phyloP scores from a whole-genome alignment of 2,329 filamentous ascomycete species.

The Diaporthe velutina region DNA sequence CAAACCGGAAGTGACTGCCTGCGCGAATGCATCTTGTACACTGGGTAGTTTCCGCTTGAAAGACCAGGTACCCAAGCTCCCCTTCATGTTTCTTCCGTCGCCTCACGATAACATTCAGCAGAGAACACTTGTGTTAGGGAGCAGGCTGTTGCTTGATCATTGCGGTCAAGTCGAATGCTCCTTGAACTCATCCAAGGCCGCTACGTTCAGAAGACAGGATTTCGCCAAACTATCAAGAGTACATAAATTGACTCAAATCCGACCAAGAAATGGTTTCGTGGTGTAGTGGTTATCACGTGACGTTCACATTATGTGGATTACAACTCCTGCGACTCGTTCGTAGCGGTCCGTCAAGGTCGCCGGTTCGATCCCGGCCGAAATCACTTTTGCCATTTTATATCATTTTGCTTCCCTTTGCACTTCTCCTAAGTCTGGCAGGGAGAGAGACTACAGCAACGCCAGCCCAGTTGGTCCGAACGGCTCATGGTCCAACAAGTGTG shows the following conservation, averaged over 20 bases:
- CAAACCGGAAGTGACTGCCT: not conserved
- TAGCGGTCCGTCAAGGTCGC: slow-evolving; percentile 13
- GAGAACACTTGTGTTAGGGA: no score
- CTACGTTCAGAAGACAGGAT: no score
- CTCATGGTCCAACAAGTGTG: no score
- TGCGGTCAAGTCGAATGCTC: no score
- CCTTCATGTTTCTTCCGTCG: no score
- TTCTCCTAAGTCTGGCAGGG: not conserved
- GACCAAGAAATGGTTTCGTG: not conserved
- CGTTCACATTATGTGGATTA: not conserved
- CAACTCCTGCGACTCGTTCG: not conserved
- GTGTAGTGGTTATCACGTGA: slow-evolving; percentile 26
- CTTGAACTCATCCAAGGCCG: no score
- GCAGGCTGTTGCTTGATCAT: no score
- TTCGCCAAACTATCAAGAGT: no score
- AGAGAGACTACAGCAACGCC: not conserved
- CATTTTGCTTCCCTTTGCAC: not conserved
- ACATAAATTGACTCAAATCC: no score
- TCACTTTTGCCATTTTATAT: not conserved
- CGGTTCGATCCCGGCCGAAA: slow-evolving; percentile 27
- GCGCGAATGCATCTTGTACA: not conserved
- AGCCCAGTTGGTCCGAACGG: no score
- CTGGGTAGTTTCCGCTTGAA: not conserved
- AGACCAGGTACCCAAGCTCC: no score
- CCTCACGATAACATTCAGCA: no score